Conservation (phyloP, 2,329 filamentous ascomycete species). For the Blastomyces emzantsi region DNA sequence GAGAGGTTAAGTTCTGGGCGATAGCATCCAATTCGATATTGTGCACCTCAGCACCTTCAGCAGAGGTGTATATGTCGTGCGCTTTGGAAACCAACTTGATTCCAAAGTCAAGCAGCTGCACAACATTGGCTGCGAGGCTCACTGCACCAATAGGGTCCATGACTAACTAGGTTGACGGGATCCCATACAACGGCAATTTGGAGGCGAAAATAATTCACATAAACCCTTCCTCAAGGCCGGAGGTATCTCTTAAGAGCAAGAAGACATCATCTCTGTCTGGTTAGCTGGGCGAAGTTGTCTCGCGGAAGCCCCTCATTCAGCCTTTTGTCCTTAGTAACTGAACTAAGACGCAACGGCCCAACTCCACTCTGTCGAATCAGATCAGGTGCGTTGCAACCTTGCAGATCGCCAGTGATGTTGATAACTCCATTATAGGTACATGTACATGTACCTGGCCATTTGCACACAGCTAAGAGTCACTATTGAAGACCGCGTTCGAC, state of each 20-base stretch:
- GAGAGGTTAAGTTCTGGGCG: conserved; percentile 10
- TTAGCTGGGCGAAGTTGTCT: too few species aligned
- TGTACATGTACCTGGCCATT: too few species aligned
- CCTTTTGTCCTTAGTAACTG: neutral
- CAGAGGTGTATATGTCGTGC: conserved; percentile 7
- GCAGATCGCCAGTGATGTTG: too few species aligned
- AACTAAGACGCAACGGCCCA: neutral
- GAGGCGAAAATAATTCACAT: neutral
- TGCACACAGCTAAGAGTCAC: too few species aligned
- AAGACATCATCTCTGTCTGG: too few species aligned
- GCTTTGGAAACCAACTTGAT: conserved; percentile 8
- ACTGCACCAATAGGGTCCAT: conserved; percentile 12
- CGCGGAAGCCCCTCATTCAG: neutral
- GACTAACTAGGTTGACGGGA: neutral
- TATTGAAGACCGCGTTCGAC: too few species aligned
- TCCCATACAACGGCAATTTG: neutral
- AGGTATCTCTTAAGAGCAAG: too few species aligned
- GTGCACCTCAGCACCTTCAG: conserved; percentile 11
- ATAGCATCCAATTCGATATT: conserved; percentile 14
- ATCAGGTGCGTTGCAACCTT: too few species aligned
- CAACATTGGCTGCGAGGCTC: conserved; percentile 11
- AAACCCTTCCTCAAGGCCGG: neutral
- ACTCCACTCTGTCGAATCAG: neutral
- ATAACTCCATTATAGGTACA: too few species aligned
- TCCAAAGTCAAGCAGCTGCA: conserved; percentile 13